Conservation (phyloP, 345 rosid species). For the Populus ilicifolia region DNA sequence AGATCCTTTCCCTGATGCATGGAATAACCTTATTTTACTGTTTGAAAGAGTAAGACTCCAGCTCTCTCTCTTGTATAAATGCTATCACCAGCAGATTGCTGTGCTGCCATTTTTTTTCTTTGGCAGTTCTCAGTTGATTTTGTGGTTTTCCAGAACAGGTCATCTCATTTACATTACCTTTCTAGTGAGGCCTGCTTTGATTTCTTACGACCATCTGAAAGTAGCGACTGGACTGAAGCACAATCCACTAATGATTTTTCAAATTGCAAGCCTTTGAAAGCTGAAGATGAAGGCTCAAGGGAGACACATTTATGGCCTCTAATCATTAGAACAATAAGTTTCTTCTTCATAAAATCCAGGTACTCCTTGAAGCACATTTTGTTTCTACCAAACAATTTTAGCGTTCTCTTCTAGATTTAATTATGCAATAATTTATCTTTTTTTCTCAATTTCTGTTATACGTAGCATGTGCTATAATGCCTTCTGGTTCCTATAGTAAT, state of each 20-base stretch:
- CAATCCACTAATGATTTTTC: slow-evolving; percentile 22
- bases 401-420: neutral
- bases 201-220: slow-evolving; percentile 55
- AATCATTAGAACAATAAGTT: slow-evolving; percentile 60
- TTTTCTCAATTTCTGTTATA: neutral
- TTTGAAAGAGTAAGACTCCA: slow-evolving; percentile 67
- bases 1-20: slow-evolving; percentile 92
- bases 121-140: slow-evolving; percentile 25
- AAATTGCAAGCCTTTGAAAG: slow-evolving; percentile 20
- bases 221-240: slow-evolving; percentile 3
- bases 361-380: slow-evolving; percentile 14
- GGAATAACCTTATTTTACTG: slow-evolving; percentile 64
- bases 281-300: slow-evolving; percentile 22
- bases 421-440: neutral
- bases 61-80: neutral
- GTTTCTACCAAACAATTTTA: neutral
- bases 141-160: slow-evolving; percentile 65
- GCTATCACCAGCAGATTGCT: slow-evolving; percentile 1
- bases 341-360: slow-evolving; percentile 71
- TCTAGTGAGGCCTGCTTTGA: slow-evolving; percentile 46
- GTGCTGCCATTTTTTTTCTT: slow-evolving; percentile 1
- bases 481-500: neutral
- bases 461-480: neutral
- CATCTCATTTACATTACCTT: slow-evolving; percentile 39
- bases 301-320: slow-evolving; percentile 55